These are phyloP conservation scores for Suillus discolor DNA, from an alignment of 768 basidiomycete species.

Conservation along the genomic window DNA sequence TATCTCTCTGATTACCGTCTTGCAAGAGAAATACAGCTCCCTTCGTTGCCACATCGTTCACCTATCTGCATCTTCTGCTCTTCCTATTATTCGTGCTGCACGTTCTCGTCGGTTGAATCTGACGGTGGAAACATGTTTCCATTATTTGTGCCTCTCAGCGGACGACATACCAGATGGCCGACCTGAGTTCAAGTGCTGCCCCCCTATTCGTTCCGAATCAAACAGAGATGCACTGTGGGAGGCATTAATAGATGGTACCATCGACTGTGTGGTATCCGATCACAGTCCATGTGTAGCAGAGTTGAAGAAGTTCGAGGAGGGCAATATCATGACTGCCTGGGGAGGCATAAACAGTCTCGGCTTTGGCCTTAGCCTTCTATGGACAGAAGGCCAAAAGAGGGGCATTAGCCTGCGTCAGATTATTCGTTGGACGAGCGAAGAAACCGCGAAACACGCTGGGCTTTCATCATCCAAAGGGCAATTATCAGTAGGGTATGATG, in stretches of 20 bases:
- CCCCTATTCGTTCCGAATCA: constrained; percentile 75
- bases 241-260: constrained; percentile 77
- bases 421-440: constrained; percentile 72
- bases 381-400: constrained; percentile 70
- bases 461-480: constrained; percentile 71
- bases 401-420: constrained; percentile 62
- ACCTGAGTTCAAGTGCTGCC: constrained; percentile 95
- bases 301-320: constrained; percentile 76
- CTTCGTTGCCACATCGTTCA: constrained; percentile 94
- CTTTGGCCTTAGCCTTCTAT: constrained; percentile 83
- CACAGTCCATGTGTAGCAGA: constrained; percentile 89
- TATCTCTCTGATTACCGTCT: constrained; percentile 70
- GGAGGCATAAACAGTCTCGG: constrained; percentile 94
- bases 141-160: constrained; percentile 84
- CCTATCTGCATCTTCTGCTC: constrained; percentile 82
- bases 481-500: constrained; percentile 75
- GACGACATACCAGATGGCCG: constrained; percentile 71
- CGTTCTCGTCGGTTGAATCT: constrained; percentile 64
- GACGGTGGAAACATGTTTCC: constrained; percentile 97
- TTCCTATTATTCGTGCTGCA: constrained; percentile 76
- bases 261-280: constrained; percentile 95
- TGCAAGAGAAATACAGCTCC: constrained; percentile 62
- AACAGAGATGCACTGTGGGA: constrained; percentile 84
- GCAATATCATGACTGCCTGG: constrained; percentile 90
- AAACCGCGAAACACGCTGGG: constrained; percentile 81